Conservation (phyloP, 2,329 filamentous ascomycete species). For the Seiridium cupressi region DNA sequence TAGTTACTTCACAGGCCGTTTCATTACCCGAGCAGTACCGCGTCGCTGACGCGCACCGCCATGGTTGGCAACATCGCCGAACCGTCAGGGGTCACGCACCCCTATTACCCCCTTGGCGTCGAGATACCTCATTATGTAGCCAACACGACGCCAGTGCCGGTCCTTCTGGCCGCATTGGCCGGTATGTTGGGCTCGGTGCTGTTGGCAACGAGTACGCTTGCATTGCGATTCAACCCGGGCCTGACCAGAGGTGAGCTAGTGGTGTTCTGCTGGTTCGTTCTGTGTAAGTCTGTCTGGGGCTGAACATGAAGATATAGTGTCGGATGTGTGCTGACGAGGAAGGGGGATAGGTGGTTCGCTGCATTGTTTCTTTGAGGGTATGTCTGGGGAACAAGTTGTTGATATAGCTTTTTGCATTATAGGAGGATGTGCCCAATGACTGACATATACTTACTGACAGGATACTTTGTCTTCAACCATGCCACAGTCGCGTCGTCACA, state of each 20-base stretch:
- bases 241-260: constrained; percentile 39
- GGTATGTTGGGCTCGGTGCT: constrained; percentile 34
- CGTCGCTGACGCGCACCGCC: no score
- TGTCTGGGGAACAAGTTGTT: neutral
- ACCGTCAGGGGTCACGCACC: constrained; percentile 33
- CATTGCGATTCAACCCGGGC: constrained; percentile 25
- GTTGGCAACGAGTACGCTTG: constrained; percentile 27
- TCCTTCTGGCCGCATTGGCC: constrained; percentile 36
- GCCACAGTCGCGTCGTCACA: constrained; percentile 63
- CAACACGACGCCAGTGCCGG: constrained; percentile 38
- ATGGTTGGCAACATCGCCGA: neutral
- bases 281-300: constrained; percentile 40
- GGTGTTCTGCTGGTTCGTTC: constrained; percentile 51
- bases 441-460: constrained; percentile 29
- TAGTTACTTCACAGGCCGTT: no score
- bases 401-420: neutral
- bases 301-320: neutral
- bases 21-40: no score
- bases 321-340: no score
- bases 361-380: constrained; percentile 80
- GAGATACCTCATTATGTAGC: constrained; percentile 42
- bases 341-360: constrained; percentile 57
- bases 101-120: constrained; percentile 47
- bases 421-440: neutral
- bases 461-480: constrained; percentile 76